Conservation (phyloP, 1,284 basidiomycete genomes). For the Ganoderma meredithae region DNA sequence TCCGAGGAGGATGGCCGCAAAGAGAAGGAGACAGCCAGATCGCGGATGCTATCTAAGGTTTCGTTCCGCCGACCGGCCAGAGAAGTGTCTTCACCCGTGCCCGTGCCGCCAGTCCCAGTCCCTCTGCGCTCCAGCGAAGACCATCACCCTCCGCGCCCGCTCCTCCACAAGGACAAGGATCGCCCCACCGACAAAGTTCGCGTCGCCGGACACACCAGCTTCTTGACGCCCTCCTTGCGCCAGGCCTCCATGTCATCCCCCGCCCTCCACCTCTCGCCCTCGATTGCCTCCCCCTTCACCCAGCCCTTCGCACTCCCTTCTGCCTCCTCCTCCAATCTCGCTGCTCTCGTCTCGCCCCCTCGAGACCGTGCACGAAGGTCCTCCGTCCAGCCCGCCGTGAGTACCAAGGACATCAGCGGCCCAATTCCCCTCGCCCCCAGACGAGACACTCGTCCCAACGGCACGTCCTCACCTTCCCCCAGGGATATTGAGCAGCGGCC, state of each 20-base stretch:
- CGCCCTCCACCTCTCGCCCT: conserved; percentile 63
- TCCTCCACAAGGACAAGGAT: conserved; percentile 38
- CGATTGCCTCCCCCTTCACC: conserved; percentile 58
- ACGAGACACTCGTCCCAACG: conserved; percentile 39
- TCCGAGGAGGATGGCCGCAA: conserved; percentile 41
- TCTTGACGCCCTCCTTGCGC: conserved; percentile 68
- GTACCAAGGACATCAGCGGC: conserved; percentile 49
- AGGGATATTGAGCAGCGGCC: conserved; percentile 29
- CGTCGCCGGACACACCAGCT: conserved; percentile 61
- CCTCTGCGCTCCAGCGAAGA: conserved; percentile 39
- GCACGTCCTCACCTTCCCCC: conserved; percentile 40
- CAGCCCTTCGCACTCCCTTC: conserved; percentile 54
- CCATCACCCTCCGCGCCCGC: conserved; percentile 40
- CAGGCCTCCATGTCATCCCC: conserved; percentile 78
- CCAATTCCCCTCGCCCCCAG: conserved; percentile 49
- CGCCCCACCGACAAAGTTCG: conserved; percentile 47
- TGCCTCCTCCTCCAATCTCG: conserved; percentile 52
- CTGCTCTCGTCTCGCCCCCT: conserved; percentile 51
- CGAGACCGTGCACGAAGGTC: conserved; percentile 50
- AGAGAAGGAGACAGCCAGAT: conserved; percentile 50
- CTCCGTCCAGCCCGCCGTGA: conserved; percentile 47
- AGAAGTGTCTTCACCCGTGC: conserved; percentile 52
- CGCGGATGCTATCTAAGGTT: conserved; percentile 58
- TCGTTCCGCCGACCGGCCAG: conserved; percentile 58
- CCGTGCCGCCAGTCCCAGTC: conserved; percentile 45